Base-by-base conservation (phyloP, 768 basidiomycete genomes). In the Mrakia frigida region DNA sequence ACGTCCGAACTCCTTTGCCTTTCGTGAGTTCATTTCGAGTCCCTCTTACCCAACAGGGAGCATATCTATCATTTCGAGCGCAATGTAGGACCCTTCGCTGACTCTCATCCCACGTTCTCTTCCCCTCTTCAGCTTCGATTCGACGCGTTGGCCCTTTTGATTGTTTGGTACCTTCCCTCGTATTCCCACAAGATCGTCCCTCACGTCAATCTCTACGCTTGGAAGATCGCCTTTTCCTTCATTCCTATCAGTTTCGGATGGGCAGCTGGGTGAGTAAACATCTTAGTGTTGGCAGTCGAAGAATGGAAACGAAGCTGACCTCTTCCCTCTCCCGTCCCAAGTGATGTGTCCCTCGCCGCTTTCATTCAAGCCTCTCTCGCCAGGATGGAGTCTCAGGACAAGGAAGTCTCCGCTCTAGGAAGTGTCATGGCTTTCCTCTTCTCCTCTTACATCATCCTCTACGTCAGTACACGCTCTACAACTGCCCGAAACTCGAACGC, bases 321-420 rank as follows among this genome's bases (percentile, higher is more conserved):
- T 14, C 21, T 2, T 50, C 46, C 18, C 14, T 50, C 18, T 3
- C 18, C 46, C 46, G 2, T 50, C 46, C 0, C 46, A 50, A n/a
- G 82, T 0, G 82, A 82, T 67, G 81, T 82, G 74, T 81, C 81
- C 0, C 77, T 82, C 43, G 82, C 82, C 33, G 82, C 82, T 13
- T 82, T 80, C 80, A 82, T 82, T 74, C 81, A 82, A 72, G 74
- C 78, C 25, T 75, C 78, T 21, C 77, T 82, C 53, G 76, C 80
- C 67, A 23, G 56, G 10, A 61, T 77, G 59, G 70, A 79, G 59
- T 59, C 56, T 18, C 46, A 71, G 59, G 75, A 70, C 35, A 6
- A 18, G 5, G 78, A 79, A 28, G 81, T 82, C 67, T 80, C 78
- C 18, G 79, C 82, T 31, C 80, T 82, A 67, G 81, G 81, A 31